Percentiles rank a stretch among this genome's conserved stretches.
Conservation (phyloP, 2,329 filamentous ascomycete genomes). For the Talaromyces sp. region DNA sequence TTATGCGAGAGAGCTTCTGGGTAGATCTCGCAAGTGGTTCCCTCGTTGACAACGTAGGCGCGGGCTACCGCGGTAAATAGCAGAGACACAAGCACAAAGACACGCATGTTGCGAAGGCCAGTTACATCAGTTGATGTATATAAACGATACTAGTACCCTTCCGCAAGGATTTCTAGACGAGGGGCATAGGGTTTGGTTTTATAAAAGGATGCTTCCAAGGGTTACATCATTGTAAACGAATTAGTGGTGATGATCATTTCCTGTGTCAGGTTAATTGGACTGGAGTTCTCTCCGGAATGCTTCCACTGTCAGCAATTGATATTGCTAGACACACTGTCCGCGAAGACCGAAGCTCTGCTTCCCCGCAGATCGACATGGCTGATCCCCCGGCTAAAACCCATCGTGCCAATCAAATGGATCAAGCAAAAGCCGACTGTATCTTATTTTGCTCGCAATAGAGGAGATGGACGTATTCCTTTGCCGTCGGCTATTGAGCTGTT, state of each 20-base stretch:
- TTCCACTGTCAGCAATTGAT: neutral
- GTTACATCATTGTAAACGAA: neutral
- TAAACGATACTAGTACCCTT: neutral
- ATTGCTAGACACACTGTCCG: neutral
- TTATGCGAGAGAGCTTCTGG: slow-evolving; percentile 18
- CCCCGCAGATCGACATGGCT: neutral
- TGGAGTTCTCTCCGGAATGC: neutral
- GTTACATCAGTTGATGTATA: neutral
- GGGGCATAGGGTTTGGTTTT: neutral
- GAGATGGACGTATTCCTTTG: neutral
- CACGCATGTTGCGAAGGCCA: neutral
- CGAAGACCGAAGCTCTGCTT: neutral
- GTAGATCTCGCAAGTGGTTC: slow-evolving; percentile 17
- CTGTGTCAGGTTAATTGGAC: neutral
- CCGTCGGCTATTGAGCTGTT: neutral
- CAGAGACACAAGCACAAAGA: neutral
- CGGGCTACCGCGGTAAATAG: neutral
- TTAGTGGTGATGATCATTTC: neutral
- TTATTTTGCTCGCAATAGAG: neutral
- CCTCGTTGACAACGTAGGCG: slow-evolving; percentile 17
- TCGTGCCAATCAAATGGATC: neutral
- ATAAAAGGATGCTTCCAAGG: neutral
- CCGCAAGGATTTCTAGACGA: neutral
- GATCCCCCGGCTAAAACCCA: neutral
- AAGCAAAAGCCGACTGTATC: neutral